Conservation (phyloP, 805 yeast species). For the Saccharomycopsis fibuligera region DNA sequence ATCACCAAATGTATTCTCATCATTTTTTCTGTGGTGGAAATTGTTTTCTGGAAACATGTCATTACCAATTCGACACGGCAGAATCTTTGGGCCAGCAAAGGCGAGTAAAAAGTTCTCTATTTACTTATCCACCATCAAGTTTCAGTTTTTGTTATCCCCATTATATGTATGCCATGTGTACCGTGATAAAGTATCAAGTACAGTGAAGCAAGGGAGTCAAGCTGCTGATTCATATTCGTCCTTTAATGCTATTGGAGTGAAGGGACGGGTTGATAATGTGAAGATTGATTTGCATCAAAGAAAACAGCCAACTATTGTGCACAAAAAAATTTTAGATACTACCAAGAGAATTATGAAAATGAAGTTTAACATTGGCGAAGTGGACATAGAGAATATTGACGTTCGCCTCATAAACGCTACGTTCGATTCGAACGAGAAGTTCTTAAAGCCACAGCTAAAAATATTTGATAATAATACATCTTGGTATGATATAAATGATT, state of each 20-base stretch:
- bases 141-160: slow-evolving; percentile 66
- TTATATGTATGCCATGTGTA: slow-evolving; percentile 70
- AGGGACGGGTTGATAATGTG: slow-evolving; percentile 50
- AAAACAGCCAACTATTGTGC: slow-evolving; percentile 40
- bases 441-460: slow-evolving; percentile 24
- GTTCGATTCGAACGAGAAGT: slow-evolving; percentile 28
- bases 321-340: slow-evolving; percentile 40
- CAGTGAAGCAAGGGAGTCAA: slow-evolving; percentile 30
- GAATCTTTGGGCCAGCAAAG: slow-evolving; percentile 52
- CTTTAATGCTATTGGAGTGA: slow-evolving; percentile 44
- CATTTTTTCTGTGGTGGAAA: slow-evolving; percentile 81
- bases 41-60: slow-evolving; percentile 71
- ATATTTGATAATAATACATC: slow-evolving; percentile 39
- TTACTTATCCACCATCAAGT: slow-evolving; percentile 72
- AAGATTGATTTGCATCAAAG: slow-evolving; percentile 63
- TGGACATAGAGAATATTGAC: slow-evolving; percentile 50
- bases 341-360: slow-evolving; percentile 45
- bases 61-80: slow-evolving; percentile 73
- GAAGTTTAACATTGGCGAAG: slow-evolving; percentile 62
- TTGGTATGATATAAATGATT: slow-evolving; percentile 63
- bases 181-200: slow-evolving; percentile 38
- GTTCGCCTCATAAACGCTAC: slow-evolving; percentile 47
- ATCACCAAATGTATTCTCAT: slow-evolving; percentile 59
- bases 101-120: slow-evolving; percentile 64
- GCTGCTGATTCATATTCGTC: background rate